Evolutionary conservation across 768 basidiomycete species (phyloP).

Genomic region (Sistotremastrum niveocremeum): DNA sequence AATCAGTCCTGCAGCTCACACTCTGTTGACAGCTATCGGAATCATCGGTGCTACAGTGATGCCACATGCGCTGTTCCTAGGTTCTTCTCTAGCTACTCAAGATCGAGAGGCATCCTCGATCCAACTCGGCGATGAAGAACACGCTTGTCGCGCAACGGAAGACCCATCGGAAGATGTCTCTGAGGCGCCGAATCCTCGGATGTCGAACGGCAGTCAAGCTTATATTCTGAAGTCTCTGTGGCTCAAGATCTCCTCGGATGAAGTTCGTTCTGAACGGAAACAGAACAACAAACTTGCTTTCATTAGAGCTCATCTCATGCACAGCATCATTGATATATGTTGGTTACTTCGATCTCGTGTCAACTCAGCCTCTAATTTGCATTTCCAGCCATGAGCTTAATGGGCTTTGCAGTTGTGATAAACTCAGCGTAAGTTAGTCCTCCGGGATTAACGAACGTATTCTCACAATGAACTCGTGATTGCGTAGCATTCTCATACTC

Average conservation of each 20-base stretch:
- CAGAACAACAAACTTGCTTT: slow-evolving; percentile 22
- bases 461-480: neutral
- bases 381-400: slow-evolving; percentile 18
- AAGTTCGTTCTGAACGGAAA: slow-evolving; percentile 4
- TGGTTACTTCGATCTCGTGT: neutral
- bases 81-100: slow-evolving; percentile 25
- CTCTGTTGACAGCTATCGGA: slow-evolving; percentile 1
- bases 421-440: slow-evolving; percentile 22
- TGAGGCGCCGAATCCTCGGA: slow-evolving; percentile 5
- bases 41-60: slow-evolving; percentile 27
- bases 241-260: too few relatives aligned
- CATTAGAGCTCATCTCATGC: slow-evolving; percentile 25
- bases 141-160: slow-evolving; percentile 1
- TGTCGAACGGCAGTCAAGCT: neutral
- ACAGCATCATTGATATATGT: slow-evolving; percentile 34
- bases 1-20: slow-evolving; percentile 2
- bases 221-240: neutral
- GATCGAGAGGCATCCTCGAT: slow-evolving; percentile 19
- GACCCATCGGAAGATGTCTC: neutral
- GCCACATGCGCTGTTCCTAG: slow-evolving; percentile 33
- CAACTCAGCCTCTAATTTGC: neutral
- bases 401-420: slow-evolving; percentile 34
- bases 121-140: neutral
- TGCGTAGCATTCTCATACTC: slow-evolving; percentile 24
- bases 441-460: neutral